phyloP scores from a whole-genome alignment of 2,329 filamentous ascomycete genomes.

The Massarina eburnea region DNA sequence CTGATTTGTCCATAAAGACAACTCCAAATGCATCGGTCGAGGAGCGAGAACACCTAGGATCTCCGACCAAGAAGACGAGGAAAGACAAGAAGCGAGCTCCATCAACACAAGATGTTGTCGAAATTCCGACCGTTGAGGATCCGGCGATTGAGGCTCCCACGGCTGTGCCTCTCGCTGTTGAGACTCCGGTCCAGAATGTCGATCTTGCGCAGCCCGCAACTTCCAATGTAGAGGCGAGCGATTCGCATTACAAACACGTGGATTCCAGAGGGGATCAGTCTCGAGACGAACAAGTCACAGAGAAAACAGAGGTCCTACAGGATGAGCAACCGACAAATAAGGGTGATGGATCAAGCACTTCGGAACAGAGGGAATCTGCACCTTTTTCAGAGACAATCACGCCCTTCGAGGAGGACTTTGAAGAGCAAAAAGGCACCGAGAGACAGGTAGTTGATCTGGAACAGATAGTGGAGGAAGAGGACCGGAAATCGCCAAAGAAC shows the following conservation, averaged over 20 bases:
- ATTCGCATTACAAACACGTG: background rate
- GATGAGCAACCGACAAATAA: constrained; percentile 22
- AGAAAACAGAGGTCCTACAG: constrained; percentile 11
- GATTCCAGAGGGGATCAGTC: constrained; percentile 3
- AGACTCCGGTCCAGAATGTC: constrained; percentile 28
- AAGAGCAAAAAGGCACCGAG: constrained; percentile 4
- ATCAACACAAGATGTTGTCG: constrained; percentile 31
- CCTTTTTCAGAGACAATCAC: constrained; percentile 8
- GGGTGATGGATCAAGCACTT: constrained; percentile 15
- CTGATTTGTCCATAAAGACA: background rate
- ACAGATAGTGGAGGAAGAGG: constrained; percentile 16
- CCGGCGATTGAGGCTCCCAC: constrained; percentile 35
- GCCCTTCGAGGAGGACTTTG: constrained; percentile 11
- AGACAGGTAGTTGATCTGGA: constrained; percentile 13
- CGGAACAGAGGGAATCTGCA: constrained; percentile 11
- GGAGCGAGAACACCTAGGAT: constrained; percentile 9
- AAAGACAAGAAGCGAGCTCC: constrained; percentile 31
- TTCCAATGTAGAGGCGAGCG: background rate
- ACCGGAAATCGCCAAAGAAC: constrained; percentile 34
- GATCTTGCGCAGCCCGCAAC: constrained; percentile 8
- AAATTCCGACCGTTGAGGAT: constrained; percentile 29
- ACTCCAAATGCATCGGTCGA: constrained; percentile 6
- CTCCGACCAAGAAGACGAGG: constrained; percentile 28
- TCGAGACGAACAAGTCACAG: background rate
- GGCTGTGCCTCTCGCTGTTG: constrained; percentile 35